These are phyloP conservation scores for Styphnolobium japonicum DNA, from an alignment of 306 rosid species.

Conservation along the genomic window DNA sequence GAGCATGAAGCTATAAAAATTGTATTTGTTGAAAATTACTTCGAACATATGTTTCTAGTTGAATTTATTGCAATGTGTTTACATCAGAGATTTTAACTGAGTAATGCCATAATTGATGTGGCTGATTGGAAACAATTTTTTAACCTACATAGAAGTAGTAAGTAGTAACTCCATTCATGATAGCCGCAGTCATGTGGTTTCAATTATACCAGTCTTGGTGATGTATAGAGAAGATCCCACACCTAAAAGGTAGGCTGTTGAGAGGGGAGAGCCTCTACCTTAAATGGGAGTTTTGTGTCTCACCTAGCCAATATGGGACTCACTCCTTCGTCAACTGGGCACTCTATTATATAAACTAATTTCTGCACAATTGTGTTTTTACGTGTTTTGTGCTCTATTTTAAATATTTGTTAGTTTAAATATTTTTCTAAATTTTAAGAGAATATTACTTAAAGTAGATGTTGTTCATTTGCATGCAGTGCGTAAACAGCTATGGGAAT, in stretches of 20 bases:
- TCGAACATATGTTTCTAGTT: too few relatives aligned
- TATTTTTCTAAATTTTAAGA: neutral
- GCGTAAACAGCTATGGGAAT: slow-evolving; percentile 52
- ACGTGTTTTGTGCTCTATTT: neutral
- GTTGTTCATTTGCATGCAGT: slow-evolving; percentile 38
- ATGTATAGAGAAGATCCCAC: too few relatives aligned
- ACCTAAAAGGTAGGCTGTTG: too few relatives aligned
- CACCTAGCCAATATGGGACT: too few relatives aligned
- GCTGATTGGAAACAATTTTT: neutral
- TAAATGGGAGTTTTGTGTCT: neutral
- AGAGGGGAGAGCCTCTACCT: neutral
- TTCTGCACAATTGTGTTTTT: neutral
- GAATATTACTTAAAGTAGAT: neutral
- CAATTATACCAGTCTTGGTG: neutral
- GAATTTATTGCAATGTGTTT: neutral
- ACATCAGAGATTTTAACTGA: neutral
- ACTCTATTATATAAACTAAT: neutral
- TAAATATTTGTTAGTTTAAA: neutral
- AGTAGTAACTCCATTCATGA: too few relatives aligned
- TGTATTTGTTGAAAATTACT: too few relatives aligned
- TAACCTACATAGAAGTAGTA: neutral
- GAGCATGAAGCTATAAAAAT: too few relatives aligned
- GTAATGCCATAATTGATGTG: neutral
- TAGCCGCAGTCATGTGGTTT: neutral
- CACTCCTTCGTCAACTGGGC: neutral